phyloP scores from a whole-genome alignment of 1,284 basidiomycete species.

The Malassezia japonica region DNA sequence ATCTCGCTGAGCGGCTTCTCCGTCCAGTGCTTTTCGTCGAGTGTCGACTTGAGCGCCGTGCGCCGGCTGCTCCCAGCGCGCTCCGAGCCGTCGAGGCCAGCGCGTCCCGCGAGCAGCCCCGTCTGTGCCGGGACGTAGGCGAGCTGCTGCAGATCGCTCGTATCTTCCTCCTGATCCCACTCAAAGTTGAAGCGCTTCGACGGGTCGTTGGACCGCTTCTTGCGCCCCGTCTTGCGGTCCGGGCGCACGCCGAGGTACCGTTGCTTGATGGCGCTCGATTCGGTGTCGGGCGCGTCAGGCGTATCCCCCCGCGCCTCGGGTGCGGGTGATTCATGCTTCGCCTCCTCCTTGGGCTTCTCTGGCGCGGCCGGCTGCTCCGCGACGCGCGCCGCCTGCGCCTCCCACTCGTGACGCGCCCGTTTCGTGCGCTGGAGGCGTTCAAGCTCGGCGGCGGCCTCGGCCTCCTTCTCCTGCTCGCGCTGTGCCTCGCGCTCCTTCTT shows the following conservation, averaged over 20 bases:
- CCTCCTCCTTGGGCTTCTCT: background rate
- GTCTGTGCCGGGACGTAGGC: constrained; percentile 1
- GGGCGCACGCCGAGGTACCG: constrained; percentile 36
- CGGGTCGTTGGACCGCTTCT: constrained; percentile 63
- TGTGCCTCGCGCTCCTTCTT: constrained; percentile 14
- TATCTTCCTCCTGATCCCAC: constrained; percentile 57
- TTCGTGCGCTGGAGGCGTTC: background rate
- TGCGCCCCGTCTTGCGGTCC: constrained; percentile 67
- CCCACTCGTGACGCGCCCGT: constrained; percentile 7
- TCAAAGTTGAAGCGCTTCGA: constrained; percentile 90
- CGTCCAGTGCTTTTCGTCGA: constrained; percentile 78
- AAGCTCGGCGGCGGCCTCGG: background rate
- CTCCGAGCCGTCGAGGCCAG: constrained; percentile 27
- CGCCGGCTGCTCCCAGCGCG: constrained; percentile 29
- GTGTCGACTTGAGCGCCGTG: constrained; percentile 64
- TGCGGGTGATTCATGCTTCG: no score
- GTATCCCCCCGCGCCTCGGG: background rate
- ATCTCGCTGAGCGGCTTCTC: constrained; percentile 88
- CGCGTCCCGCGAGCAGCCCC: constrained; percentile 12
- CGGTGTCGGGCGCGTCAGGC: background rate
- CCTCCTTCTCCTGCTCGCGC: background rate
- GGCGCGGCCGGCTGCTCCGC: background rate
- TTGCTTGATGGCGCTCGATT: constrained; percentile 20
- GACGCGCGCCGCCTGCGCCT: background rate
- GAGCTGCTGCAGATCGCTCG: constrained; percentile 14